Evolutionary conservation across 495 filamentous ascomycete species (phyloP), one percentile per base, ranked within the genome.

Genomic region (Penicillium silybi): DNA sequence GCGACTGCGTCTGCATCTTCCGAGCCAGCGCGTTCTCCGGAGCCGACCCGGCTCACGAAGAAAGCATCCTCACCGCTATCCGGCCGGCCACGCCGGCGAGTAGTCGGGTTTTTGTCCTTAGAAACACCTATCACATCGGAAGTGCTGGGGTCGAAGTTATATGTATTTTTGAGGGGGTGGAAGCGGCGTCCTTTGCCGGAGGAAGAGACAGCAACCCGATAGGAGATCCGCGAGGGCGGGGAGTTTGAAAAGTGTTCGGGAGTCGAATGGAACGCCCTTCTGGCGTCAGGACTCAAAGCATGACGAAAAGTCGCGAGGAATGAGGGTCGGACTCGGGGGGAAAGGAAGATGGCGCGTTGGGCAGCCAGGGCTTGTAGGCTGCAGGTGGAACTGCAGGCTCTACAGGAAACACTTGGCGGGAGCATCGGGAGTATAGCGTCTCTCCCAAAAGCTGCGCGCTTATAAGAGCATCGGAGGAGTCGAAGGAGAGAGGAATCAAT

Each of bases 11-110:
- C 60, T n/a, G 70, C 62, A 11, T 65, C 60, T n/a, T 70, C 13
- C 69, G 80, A 44, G 1, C 44, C 44, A 19, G 52, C 27, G 35
- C 50, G 46, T 37, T 41, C 54, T 27, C 38, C 23, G 7, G 70
- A 78, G 40, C 85, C 83, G 25, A 96, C 72, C 10, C 80, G 81
- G 58, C 86, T 88, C 34, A 93, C 84, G 70, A 99, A 97, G 68
- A 97, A 97, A 27, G 95, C 88, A 80, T 99, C 93, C 65, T 97
- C 90, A 10, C 93, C 93, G 44, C 86, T 90, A 42, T 85, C 84
- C 10, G 86, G 85, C n/a, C 88, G 77, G 46, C 61, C 63, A 44
- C 62, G 61, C 18, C 69, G 66, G 11, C 67, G 66, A 11, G 56
- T 52, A 17, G 41, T 64, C 9, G 61, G 61, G 48, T 66, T 65